Base-by-base conservation (phyloP, 2,329 filamentous ascomycete genomes). In the Colletotrichum tabaci region DNA sequence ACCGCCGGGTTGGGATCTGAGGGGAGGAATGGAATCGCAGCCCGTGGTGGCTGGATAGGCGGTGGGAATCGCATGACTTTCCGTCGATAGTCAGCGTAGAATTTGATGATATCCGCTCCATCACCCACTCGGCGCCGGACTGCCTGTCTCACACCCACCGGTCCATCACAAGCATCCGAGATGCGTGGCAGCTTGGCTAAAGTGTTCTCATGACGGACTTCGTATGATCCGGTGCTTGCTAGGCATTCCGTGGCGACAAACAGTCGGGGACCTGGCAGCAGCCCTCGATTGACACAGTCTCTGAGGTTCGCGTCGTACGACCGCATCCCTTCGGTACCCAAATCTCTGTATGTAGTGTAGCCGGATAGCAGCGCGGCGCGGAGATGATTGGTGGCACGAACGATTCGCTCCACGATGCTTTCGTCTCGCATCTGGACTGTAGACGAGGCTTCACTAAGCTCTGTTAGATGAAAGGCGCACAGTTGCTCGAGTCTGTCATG, bases 261-360 rank as follows among this genome's bases (percentile, higher is more conserved):
- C 49, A 90, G 81, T 2, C 88, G 84, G 0, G 88, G 88, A 0
- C 88, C 88, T 0, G 87, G 86, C 2, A 83, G 84, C 13, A 90
- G 75, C 5, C 87, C 87, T 8, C 87, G 85, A 72, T 87, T 87
- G 75, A 90, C 84, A 44, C 84, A 83, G 76, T 90, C 86, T 12
- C 88, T 83, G 4, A 90, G 77, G 65, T 84, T 84, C 49, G 83
- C 83, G 76, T 90, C 88, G 38, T 84, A 83, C 47, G 85, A 83
- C 38, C 82, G 80, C 71, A 89, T 82, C 0, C 84, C 83, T 75
- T 90, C 87, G 3, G 86, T 87, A 16, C 87, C 87, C 0, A 89
- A 82, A 76, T 90, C 88, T 53, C 88, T 82, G 77, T 89, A 89
- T 2, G 87, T 89, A 0, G 88, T 91, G 80, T 87, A 90, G 8